Evolutionary conservation across 768 basidiomycete genomes (phyloP).

Genomic region (Postia placenta): DNA sequence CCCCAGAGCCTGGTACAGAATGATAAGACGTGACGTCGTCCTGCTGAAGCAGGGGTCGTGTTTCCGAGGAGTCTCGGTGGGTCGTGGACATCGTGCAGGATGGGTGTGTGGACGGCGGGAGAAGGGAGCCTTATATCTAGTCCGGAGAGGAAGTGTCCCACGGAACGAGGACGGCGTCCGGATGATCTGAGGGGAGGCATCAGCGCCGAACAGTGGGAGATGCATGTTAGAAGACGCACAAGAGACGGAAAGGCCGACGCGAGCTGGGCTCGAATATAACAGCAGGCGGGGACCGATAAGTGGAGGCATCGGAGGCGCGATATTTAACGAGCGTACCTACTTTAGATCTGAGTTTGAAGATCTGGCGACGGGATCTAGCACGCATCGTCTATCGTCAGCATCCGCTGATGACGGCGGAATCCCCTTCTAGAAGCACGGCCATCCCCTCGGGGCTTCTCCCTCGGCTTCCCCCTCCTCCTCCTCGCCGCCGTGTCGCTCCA

Average conservation of each 20-base stretch:
- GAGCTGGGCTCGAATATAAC: neutral
- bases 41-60: conserved; percentile 46
- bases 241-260: no score
- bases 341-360: neutral
- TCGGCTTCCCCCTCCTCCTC: conserved; percentile 3
- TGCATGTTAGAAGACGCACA: no score
- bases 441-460: conserved; percentile 15
- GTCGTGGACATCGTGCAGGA: conserved; percentile 31
- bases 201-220: conserved; percentile 1
- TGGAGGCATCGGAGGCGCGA: neutral
- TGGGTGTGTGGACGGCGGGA: neutral
- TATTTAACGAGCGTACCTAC: neutral
- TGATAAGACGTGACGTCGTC: conserved; percentile 29
- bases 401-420: conserved; percentile 16
- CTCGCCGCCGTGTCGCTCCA: neutral
- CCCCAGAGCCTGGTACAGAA: conserved; percentile 35
- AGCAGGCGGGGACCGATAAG: neutral
- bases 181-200: neutral
- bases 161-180: neutral
- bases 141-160: conserved; percentile 9
- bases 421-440: neutral
- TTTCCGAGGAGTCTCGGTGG: conserved; percentile 40
- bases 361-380: neutral
- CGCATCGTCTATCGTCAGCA: conserved; percentile 4
- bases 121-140: conserved; percentile 14